Base-by-base conservation (phyloP, 768 basidiomycete genomes). In the Psilocybe cyanescens region DNA sequence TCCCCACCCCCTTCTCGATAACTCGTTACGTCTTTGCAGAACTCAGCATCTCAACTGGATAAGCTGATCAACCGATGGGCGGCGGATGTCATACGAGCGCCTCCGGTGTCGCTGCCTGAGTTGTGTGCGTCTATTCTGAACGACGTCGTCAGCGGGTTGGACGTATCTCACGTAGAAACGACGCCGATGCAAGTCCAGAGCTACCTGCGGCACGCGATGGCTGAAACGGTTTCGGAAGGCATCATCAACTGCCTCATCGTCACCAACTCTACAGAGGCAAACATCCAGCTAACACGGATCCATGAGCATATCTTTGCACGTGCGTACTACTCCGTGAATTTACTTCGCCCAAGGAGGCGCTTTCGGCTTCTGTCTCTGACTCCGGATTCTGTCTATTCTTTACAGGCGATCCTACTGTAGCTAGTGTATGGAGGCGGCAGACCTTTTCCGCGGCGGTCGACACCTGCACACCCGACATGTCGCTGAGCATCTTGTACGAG, bases 391-490 rank as follows among this genome's bases (percentile, higher is more conserved):
- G 24, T 52, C 49, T 28, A 45, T 50, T 14, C 55, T 46, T 44
- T 12, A 44, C 67, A 94, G 92, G 91, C 54, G 91, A 95, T 68
- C 88, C 94, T 11, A 88, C 91, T 3, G 92, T 95, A n/a, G 94
- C 94, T 0, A 84, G 86, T 44, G 93, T 95, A 17, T 95, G 94
- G 94, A 86, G 94, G 24, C 85, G 92, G 9, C 93, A 95, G 71
- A 95, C 93, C 2, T 94, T 94, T 75, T 89, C 90, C 9, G 93
- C 93, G 0, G 92, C 93, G 3, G 90, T 95, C 55, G 91, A 94
- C 35, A 72, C 82, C 0, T 89, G 88, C 73, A 87, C 91, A 0
- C 83, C 87, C 5, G 87, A 89, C 54, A 90, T 92, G 83, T 81
- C 86, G 0, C 67, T 81, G 30, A 81, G 75, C 71, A 88, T 94